Percentiles rank a stretch among this genome's conserved stretches.
Conservation (phyloP, 2,329 filamentous ascomycete genomes). For the Fusarium stilboides region DNA sequence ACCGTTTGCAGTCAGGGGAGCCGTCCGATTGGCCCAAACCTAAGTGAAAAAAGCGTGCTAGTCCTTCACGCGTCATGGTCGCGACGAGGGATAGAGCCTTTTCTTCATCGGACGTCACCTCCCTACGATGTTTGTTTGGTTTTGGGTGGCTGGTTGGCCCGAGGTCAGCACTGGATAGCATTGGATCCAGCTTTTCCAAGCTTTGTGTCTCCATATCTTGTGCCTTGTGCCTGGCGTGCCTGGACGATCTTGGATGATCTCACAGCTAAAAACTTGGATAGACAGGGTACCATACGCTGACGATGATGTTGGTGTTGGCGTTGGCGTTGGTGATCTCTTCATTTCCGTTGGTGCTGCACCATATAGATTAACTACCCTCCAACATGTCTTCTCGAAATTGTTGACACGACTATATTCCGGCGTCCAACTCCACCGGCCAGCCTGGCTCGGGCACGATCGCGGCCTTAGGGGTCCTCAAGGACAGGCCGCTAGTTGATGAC, state of each 20-base stretch:
- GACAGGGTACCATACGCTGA: not conserved
- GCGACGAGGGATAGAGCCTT: conserved; percentile 32
- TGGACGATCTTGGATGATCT: conserved; percentile 33
- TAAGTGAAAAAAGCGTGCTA: conserved; percentile 26
- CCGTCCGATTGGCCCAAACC: conserved; percentile 40
- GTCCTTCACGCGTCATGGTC: conserved; percentile 48
- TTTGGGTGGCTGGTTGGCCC: conserved; percentile 29
- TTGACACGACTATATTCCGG: conserved; percentile 40
- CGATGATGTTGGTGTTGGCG: conserved; percentile 11
- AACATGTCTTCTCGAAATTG: conserved; percentile 31
- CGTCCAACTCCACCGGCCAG: conserved; percentile 30
- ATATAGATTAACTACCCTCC: conserved; percentile 37
- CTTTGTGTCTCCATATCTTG: conserved; percentile 35
- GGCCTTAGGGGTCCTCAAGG: conserved; percentile 18
- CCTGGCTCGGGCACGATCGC: conserved; percentile 27
- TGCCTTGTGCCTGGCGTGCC: conserved; percentile 39
- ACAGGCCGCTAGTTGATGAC: conserved; percentile 9
- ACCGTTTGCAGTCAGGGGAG: conserved; percentile 38
- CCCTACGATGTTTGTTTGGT: conserved; percentile 11
- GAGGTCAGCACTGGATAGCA: not conserved
- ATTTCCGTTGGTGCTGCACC: conserved; percentile 13
- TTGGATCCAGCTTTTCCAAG: conserved; percentile 22
- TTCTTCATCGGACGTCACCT: conserved; percentile 11
- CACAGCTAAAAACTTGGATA: conserved; percentile 16
- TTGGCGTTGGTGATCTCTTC: conserved; percentile 9